phyloP scores from a whole-genome alignment of 2,329 filamentous ascomycete species.

The Colletotrichum phormii region DNA sequence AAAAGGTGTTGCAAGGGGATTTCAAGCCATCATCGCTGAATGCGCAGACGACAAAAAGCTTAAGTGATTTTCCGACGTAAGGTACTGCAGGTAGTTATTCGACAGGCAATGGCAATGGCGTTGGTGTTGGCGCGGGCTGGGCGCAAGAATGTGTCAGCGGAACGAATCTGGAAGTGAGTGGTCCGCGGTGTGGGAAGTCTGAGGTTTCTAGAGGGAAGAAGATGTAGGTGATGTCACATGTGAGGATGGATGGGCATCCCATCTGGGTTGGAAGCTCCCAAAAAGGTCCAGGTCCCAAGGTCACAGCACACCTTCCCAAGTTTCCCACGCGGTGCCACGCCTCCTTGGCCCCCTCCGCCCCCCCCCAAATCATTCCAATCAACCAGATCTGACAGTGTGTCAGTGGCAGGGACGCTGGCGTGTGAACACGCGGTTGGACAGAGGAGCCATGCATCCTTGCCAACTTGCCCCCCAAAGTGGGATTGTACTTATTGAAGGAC shows the following conservation, averaged over 20 bases:
- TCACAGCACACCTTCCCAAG: slow-evolving; percentile 2
- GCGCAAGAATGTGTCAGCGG: slow-evolving; percentile 29
- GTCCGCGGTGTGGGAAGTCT: slow-evolving; percentile 14
- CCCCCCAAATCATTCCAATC: slow-evolving; percentile 3
- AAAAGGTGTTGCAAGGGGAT: slow-evolving; percentile 14
- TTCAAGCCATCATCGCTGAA: slow-evolving; percentile 27
- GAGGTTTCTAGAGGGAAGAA: slow-evolving; percentile 13
- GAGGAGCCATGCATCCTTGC: slow-evolving; percentile 10
- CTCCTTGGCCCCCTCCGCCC: neutral
- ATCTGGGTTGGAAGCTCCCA: slow-evolving; percentile 19
- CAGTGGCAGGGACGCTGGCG: slow-evolving; percentile 13
- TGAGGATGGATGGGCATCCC: slow-evolving; percentile 20
- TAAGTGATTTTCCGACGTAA: neutral
- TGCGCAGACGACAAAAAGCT: slow-evolving; percentile 24
- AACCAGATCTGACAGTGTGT: slow-evolving; percentile 11
- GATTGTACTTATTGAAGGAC: slow-evolving; percentile 15
- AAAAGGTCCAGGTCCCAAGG: slow-evolving; percentile 24
- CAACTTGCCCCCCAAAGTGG: slow-evolving; percentile 7
- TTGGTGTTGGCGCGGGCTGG: neutral
- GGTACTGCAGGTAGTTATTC: neutral
- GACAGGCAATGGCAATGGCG: neutral
- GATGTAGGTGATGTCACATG: slow-evolving; percentile 37
- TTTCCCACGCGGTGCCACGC: neutral
- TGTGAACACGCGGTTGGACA: slow-evolving; percentile 27
- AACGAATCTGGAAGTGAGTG: slow-evolving; percentile 26